Evolutionary conservation across 768 basidiomycete genomes (phyloP), one percentile per base, ranked within the genome.

Genomic region (Boletus vermiculosoides): DNA sequence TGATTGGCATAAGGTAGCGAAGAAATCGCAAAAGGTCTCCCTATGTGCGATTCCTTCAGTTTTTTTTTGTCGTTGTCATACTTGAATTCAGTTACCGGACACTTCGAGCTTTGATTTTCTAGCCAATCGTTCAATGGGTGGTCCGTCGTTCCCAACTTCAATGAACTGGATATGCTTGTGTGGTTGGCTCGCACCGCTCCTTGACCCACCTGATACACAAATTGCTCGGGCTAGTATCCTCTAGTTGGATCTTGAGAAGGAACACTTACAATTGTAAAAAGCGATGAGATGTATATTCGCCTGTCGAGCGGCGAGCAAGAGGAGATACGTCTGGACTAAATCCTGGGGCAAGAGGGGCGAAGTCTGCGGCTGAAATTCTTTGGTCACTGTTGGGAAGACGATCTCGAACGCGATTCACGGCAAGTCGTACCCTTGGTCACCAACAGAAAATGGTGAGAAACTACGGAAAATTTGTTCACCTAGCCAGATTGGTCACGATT

Each of bases 81-180:
- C 12, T 31, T 4, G 56, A 52, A 55, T 18, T 31, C 34, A 23
- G 18, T 63, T 64, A 63, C 62, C 64, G 5, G 60, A 34, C 23
- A 59, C 79, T 66, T 92, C 86, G 46, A 93, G 70, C 16, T 74
- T 77, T 11, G 80, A 75, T 20, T 74, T 72, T 62, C 77, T 78
- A 5, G 90, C 86, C 51, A 93, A 77, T 54, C 71, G 75, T 71
- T 95, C 94, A 25, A 94, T 78, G 0, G 94, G 94, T 15, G 90
- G 88, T 2, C 84, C 88, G 36, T 81, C 80, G 40, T 74, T 75
- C 11, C 80, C 80, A 18, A 83, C 66, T 34, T 91, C 87, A 34
- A 95, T 72, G 60, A 95, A 87, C 70, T 96, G 94, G n/a, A 95
- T 62, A 68, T 97, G 94, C 66, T 95, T 93, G 74, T 95, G 93